Conservation (phyloP, 768 basidiomycete genomes). For the Crassisporium funariophilum region DNA sequence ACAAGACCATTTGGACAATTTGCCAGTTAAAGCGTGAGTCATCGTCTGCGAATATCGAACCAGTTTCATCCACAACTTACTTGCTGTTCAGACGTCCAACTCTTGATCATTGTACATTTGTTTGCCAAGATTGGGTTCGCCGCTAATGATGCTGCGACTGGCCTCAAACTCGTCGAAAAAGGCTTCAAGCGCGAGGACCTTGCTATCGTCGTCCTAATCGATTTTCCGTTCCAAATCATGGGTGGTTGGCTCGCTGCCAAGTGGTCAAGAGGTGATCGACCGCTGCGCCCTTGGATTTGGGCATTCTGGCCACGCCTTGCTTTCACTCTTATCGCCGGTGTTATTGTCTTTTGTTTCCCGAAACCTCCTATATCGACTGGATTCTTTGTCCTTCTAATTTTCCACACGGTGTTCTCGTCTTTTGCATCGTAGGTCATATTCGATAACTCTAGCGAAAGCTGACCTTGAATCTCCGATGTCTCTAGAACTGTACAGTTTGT, state of each 20-base stretch:
- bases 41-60: too few species aligned
- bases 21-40: conserved; percentile 84
- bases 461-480: neutral
- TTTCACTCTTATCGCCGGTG: conserved; percentile 70
- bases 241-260: conserved; percentile 94
- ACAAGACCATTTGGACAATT: conserved; percentile 93
- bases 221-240: conserved; percentile 96
- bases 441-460: neutral
- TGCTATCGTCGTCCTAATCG: conserved; percentile 92
- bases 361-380: conserved; percentile 65
- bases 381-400: conserved; percentile 81
- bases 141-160: conserved; percentile 89
- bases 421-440: conserved; percentile 74
- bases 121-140: conserved; percentile 95
- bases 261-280: conserved; percentile 82
- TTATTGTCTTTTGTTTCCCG: conserved; percentile 87
- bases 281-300: conserved; percentile 84
- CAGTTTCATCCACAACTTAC: neutral
- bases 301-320: conserved; percentile 88
- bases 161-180: conserved; percentile 95
- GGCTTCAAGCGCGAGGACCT: conserved; percentile 94
- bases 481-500: conserved; percentile 96
- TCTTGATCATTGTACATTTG: conserved; percentile 82
- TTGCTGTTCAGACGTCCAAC: conserved; percentile 77
- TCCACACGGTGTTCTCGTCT: conserved; percentile 80